phyloP scores from a whole-genome alignment of 768 basidiomycete genomes.

The Sistotremastrum suecicum region DNA sequence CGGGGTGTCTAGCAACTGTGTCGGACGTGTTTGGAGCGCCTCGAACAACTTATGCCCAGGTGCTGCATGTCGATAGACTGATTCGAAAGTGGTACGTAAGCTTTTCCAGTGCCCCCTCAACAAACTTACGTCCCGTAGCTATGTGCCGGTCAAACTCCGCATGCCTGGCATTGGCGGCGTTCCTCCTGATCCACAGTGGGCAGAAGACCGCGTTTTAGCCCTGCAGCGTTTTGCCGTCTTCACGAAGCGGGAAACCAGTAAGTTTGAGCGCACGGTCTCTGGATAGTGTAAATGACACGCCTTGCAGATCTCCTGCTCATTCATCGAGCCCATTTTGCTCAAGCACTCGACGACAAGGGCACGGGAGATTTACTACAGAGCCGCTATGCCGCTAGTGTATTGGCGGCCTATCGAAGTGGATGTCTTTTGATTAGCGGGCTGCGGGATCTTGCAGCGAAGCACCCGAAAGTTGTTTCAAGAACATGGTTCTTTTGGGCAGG shows the following conservation, averaged over 20 bases:
- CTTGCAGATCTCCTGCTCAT: slow-evolving; percentile 27
- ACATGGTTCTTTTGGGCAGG: slow-evolving; percentile 41
- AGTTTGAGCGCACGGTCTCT: slow-evolving; percentile 9
- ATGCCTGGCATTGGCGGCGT: slow-evolving; percentile 8
- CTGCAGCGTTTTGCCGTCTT: slow-evolving; percentile 32
- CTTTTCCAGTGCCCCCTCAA: slow-evolving; percentile 26
- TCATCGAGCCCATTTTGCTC: slow-evolving; percentile 35
- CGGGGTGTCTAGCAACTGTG: slow-evolving; percentile 29
- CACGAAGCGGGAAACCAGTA: slow-evolving; percentile 32
- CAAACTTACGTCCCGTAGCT: background rate
- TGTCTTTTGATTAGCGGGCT: slow-evolving; percentile 27
- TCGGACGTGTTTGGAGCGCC: slow-evolving; percentile 27
- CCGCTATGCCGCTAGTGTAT: slow-evolving; percentile 30
- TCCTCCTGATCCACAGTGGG: slow-evolving; percentile 25
- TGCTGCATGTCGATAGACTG: slow-evolving; percentile 35
- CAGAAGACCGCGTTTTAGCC: slow-evolving; percentile 21
- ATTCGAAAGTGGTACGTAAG: slow-evolving; percentile 25
- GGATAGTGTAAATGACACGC: background rate
- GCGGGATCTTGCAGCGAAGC: slow-evolving; percentile 21
- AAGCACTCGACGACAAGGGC: slow-evolving; percentile 25
- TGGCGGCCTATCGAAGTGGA: slow-evolving; percentile 30
- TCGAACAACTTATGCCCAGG: slow-evolving; percentile 25
- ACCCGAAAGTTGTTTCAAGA: slow-evolving; percentile 19
- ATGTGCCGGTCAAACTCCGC: slow-evolving; percentile 21
- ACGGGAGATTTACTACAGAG: slow-evolving; percentile 30